phyloP scores from a whole-genome alignment of 345 rosid species.

The Ceriops zippeliana region DNA sequence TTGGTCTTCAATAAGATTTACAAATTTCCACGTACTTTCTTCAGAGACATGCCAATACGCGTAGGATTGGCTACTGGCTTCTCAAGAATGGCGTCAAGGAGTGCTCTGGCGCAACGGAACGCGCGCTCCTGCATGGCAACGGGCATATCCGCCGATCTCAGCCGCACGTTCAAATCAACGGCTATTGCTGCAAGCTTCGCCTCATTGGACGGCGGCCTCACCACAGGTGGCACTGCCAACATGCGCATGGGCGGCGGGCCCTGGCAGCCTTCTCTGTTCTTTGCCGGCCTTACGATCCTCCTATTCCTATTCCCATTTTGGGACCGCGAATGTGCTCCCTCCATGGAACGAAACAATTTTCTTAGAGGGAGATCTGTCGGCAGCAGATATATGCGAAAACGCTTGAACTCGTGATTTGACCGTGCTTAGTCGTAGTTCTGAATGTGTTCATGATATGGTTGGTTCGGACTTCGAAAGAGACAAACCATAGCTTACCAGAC shows the following conservation, averaged over 20 bases:
- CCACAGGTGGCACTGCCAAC: constrained; percentile 12
- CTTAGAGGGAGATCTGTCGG: not conserved
- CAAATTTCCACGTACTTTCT: constrained; percentile 31
- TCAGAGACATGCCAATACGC: constrained; percentile 42
- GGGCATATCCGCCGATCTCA: constrained; percentile 54
- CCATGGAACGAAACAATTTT: constrained; percentile 16
- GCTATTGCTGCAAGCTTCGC: constrained; percentile 43
- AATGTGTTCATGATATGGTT: too few relatives aligned
- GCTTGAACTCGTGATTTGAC: constrained; percentile 21
- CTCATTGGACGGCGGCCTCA: constrained; percentile 17
- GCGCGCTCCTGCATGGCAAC: constrained; percentile 43
- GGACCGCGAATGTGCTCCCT: constrained; percentile 11
- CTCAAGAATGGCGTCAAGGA: constrained; percentile 20
- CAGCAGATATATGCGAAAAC: not conserved
- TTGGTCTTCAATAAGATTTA: not conserved
- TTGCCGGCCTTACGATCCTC: constrained; percentile 5
- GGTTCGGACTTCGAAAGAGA: constrained; percentile 4
- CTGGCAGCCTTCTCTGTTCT: constrained; percentile 14
- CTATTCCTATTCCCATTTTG: constrained; percentile 14
- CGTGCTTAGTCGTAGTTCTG: too few relatives aligned
- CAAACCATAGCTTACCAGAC: not conserved
- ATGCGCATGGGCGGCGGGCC: constrained; percentile 22
- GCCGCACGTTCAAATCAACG: constrained; percentile 41
- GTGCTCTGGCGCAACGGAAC: constrained; percentile 26
- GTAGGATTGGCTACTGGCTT: constrained; percentile 23